These are phyloP conservation scores for Raddia guianensis DNA, from an alignment of 176 grass and related monocot genomes.

Conservation along the genomic window DNA sequence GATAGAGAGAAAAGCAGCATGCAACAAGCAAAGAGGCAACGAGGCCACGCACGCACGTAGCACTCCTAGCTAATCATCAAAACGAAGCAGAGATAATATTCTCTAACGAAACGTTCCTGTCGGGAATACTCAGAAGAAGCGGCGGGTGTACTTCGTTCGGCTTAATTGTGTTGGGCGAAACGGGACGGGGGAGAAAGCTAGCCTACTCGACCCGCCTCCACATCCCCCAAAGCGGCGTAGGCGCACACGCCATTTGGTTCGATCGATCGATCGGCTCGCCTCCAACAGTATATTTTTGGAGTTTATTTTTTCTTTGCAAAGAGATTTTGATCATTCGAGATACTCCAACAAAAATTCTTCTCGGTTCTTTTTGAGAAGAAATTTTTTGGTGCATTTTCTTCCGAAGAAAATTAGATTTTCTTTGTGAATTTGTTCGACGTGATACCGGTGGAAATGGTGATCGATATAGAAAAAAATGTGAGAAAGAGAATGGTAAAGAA, in stretches of 20 bases:
- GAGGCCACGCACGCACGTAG: neutral
- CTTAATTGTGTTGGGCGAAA: neutral
- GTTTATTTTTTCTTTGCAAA: too few species aligned
- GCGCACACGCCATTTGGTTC: neutral
- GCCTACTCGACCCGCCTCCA: neutral
- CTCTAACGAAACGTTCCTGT: neutral
- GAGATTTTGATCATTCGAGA: too few species aligned
- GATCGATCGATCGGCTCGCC: neutral
- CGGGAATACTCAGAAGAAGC: neutral
- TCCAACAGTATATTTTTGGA: too few species aligned
- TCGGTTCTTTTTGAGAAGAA: too few species aligned
- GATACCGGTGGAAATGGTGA: too few species aligned
- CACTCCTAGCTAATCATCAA: neutral
- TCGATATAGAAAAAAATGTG: too few species aligned
- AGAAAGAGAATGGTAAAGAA: too few species aligned
- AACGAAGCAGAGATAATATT: slow-evolving; percentile 10
- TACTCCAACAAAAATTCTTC: too few species aligned
- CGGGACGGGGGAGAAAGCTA: neutral
- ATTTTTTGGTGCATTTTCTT: too few species aligned
- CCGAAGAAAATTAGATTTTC: too few species aligned
- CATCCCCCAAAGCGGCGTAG: neutral
- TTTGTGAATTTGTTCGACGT: too few species aligned
- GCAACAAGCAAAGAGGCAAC: neutral
- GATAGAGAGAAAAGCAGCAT: neutral
- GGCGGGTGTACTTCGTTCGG: too few species aligned